Evolutionary conservation across 2,329 filamentous ascomycete species (phyloP).

Genomic region (Trichoderma sp.): DNA sequence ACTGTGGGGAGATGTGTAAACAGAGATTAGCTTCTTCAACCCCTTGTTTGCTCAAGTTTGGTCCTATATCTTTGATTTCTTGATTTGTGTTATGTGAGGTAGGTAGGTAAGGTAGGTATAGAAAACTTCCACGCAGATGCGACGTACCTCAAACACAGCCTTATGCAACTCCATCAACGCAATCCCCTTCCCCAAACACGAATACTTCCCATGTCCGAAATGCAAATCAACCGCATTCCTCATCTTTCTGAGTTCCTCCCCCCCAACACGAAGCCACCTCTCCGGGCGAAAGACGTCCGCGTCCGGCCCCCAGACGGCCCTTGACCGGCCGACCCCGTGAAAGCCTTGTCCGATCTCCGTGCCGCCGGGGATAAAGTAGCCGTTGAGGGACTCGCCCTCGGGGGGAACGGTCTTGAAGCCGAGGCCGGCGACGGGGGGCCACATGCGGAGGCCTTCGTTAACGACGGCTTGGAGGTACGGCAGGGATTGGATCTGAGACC

Average conservation of each 20-base stretch:
- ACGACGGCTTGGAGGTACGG: conserved; percentile 60
- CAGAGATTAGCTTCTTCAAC: too few species aligned
- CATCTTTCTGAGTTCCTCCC: conserved; percentile 41
- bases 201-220: conserved; percentile 51
- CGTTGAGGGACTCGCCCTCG: conserved; percentile 55
- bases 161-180: conserved; percentile 55
- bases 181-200: conserved; percentile 51
- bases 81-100: too few species aligned
- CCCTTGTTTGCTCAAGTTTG: too few species aligned
- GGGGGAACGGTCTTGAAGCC: conserved; percentile 58
- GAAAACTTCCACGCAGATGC: neutral
- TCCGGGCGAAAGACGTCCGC: conserved; percentile 57
- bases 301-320: conserved; percentile 52
- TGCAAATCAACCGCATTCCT: conserved; percentile 45
- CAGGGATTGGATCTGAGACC: conserved; percentile 52
- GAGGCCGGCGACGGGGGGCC: conserved; percentile 55
- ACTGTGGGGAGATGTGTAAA: conserved; percentile 29
- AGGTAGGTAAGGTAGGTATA: too few species aligned
- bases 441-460: conserved; percentile 58
- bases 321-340: conserved; percentile 56
- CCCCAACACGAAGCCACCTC: conserved; percentile 51
- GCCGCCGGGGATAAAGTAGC: conserved; percentile 54
- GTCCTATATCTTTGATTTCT: too few species aligned
- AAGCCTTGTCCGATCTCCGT: conserved; percentile 57
- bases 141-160: conserved; percentile 49